Base-by-base conservation (phyloP, 2,329 filamentous ascomycete species). In the Madurella fahalii region DNA sequence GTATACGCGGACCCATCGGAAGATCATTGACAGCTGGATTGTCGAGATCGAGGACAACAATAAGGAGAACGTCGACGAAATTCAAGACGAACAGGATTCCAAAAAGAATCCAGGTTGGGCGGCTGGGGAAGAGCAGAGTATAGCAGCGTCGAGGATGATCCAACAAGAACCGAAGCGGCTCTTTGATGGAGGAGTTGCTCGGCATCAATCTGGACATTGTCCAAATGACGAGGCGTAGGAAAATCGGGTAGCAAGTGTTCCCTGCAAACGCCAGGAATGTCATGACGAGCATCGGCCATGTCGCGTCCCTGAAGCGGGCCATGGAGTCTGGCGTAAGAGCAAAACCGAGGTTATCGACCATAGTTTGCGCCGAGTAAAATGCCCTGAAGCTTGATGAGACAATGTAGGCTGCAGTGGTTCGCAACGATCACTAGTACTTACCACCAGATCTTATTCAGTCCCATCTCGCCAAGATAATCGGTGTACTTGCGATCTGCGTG, bases 71-170 rank as follows among this genome's bases (percentile, higher is more conserved):
- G 64, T 84, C 82, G 40, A 80, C 68, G 11, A 74, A 69, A 62
- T 82, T 84, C 13, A 85, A 72, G 2, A 70, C 64, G 8, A 82
- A 58, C 2, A 84, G 71, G 30, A 77, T 75, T 25, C 71, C 67
- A 2, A 80, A 71, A 0, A 85, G 72, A 60, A 77, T 78, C 80
- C 80, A 85, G 0, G 83, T 85, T 9, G 81, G 76, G n/a, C 70
- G 68, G 32, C 76, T 74, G 0, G 82, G 83, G 61, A 86, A 86
- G 3, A 86, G 74, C 2, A 83, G 75, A 4, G 81, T 85, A 62
- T 83, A 86, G 60, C 82, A 85, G 7, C 83, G 72, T 44, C 83
- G 75, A 0, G 83, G 84, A 64, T 87, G 81, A 49, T 85, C 77
- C 11, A 87, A 75, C 0, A 86, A 70, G 58, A 85, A 86, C 1